Evolutionary conservation across 768 basidiomycete species (phyloP), one percentile per base, ranked within the genome.

Genomic region (Podaxis sp.): DNA sequence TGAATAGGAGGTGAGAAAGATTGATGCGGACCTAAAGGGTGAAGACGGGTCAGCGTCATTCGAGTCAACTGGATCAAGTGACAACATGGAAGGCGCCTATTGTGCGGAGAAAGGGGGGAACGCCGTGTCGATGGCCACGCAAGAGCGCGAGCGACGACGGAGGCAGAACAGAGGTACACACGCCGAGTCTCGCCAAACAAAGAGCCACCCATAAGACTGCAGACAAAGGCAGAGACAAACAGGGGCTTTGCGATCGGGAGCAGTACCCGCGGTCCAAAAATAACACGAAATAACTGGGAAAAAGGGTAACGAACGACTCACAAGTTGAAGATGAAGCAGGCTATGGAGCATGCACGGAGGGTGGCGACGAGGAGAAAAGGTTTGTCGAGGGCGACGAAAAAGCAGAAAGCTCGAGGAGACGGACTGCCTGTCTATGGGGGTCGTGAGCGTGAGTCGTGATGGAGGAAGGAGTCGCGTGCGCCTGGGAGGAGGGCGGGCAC

Each of bases 361-460:
- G 22, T 2, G 6, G 36, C 6, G 36, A 6, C 36, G n/a, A n/a
- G 56, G 43, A 58, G 61, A 66, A 61, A 59, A 66, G 58, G 66
- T 46, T 65, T 63, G 64, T 64, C 59, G 63, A 43, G 66, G 52
- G n/a, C 22, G 25, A 43, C 38, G 38, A 53, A 46, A 49, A 54
- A 58, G 55, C 25, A 38, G 25, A 38, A 47, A 47, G 54, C n/a
- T 63, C 51, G 61, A 59, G 64, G 66, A 64, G 66, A 67, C 64
- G 67, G 64, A 67, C 67, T 63, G 67, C 64, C 53, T 55, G 66
- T 66, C 66, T 69, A 69, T 66, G 66, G 64, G 61, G 66, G 71
- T 70, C 71, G 76, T 77, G 73, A 81, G 79, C 79, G 77, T 78
- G 64, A 69, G 76, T 80, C 81, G 81, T 79, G 74, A 66, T 57